Base-by-base conservation (phyloP, 768 basidiomycete genomes). In the Podaxis sp. region DNA sequence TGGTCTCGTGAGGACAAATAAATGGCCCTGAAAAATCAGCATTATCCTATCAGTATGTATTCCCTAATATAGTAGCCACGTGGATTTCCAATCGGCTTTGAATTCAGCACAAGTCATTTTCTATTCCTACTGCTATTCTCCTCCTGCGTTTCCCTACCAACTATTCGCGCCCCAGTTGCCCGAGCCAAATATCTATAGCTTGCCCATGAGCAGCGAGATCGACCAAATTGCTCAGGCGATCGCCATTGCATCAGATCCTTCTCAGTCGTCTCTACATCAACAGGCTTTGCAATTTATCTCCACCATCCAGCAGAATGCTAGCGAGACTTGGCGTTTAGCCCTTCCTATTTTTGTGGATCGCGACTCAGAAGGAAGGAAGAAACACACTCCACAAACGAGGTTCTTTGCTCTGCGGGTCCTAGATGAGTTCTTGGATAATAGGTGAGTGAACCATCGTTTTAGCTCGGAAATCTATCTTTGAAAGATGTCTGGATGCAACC, bases 201-300 rank as follows among this genome's bases (percentile, higher is more conserved):
- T 58, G 38, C 55, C 57, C 59, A 91, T 91, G 91, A 87, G 91
- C 38, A 85, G 83, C 69, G 86, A 90, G 76, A 79, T 89, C 67
- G 83, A 88, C 65, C 88, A 85, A 71, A 79, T 91, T 64, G 85
- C 90, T 16, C 89, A 88, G 75, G 95, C 95, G 51, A 93, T 95
- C 73, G 77, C 82, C 70, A 89, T 96, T 75, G 95, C 94, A 54
- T 90, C 90, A 62, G 89, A 94, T 77, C 89, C 88, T 57, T 76
- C 79, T 13, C 89, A 87, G 72, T 78, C 76, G 58, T 71, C 82
- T 27, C 75, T 96, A 36, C 91, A 95, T 74, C 89, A 87, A 61
- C 89, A 95, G 72, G 95, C 95, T 36, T 79, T 97, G 66, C 85
- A 88, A 59, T 98, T 90, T 72, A 79, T 98, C 35, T 81, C 84